Evolutionary conservation across 257 asterid species (phyloP).

Genomic region (Nicotiana noctiflora): DNA sequence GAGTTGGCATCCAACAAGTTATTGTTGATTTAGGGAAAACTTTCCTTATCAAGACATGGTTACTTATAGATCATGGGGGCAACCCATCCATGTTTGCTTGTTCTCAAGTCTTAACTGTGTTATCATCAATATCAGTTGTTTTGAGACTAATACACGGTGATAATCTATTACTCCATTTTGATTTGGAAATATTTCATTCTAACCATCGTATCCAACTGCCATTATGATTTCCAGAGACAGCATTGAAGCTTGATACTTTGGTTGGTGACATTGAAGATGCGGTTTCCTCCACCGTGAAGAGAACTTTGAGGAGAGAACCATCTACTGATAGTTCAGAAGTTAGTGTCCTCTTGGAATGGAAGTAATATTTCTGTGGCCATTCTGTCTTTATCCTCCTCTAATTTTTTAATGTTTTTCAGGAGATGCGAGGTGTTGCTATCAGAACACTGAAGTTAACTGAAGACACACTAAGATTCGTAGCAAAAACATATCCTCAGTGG

Average conservation of each 20-base stretch:
- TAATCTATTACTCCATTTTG: constrained; percentile 10
- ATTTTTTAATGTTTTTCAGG: constrained; percentile 36
- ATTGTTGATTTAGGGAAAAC: not conserved
- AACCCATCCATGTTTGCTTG: not conserved
- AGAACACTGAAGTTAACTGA: constrained; percentile 58
- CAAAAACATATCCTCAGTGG: constrained; percentile 82
- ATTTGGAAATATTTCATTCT: constrained; percentile 12
- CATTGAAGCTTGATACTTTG: constrained; percentile 75
- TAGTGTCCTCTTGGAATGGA: constrained; percentile 23
- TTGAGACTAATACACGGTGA: not conserved
- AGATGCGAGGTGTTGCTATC: constrained; percentile 53
- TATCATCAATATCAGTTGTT: not conserved
- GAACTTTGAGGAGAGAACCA: constrained; percentile 54
- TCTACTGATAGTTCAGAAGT: constrained; percentile 54
- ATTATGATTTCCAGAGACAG: constrained; percentile 59
- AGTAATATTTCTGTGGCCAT: not conserved
- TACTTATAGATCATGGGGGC: not conserved
- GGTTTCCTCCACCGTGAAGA: constrained; percentile 61
- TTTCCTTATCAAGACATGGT: not conserved
- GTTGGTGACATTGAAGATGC: constrained; percentile 96
- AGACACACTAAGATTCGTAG: constrained; percentile 55
- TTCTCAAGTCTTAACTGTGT: not conserved
- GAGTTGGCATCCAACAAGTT: not conserved
- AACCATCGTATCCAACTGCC: not conserved
- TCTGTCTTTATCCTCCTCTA: constrained; percentile 5